Evolutionary conservation across 495 filamentous ascomycete genomes (phyloP), one percentile per base, ranked within the genome.

Genomic region (Tuber microsphaerosporum): DNA sequence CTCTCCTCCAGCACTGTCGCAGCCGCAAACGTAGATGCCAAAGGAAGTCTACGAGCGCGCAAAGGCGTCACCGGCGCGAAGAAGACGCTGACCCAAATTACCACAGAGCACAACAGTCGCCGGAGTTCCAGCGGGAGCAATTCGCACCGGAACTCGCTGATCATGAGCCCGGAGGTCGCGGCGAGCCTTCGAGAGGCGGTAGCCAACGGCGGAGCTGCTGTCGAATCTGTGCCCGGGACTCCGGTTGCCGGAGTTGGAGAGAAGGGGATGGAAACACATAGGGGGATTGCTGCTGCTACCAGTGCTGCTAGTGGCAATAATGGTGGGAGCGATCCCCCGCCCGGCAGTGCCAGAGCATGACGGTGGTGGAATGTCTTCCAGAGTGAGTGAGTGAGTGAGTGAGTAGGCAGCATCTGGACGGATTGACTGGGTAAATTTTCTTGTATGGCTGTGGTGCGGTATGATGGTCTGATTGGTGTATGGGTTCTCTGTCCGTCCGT

Each of bases 1-100:
- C 85, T 96, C 48, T 91, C 91, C 20, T 95, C 94, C 83, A 93
- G 90, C 80, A 97, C 95, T 2, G 95, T 97, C 31, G 92, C 93
- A 14, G 91, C 91, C n/a, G 91, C 93, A 71, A 89, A 91, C 72
- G 91, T 97, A 51, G 94, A 95, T 83, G 95, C 92, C 1, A 90
- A 90, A 81, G 92, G 91, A 19, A 79, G 74, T 31, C 44, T 83
- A 7, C 75, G 76, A 12, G 75, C 75, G n/a, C 79, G 81, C 5
- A 83, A 83, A 56, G 78, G 81, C 0, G 78, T 83, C 26, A 79
- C 74, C 31, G 81, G 81, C 12, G 81, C 81, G 31, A 83, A 83
- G 51, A 83, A 82, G 44, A 83, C 82, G 37, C 72, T 82, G 2
- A 65, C 70, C 12, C 74, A 69, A 20, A 77, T 82, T 26, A 82